A percentile compares a stretch with the other conserved stretches of the same genome.
phyloP scores from a whole-genome alignment of 331 rosid species.

The Erythrophleum ivorense region DNA sequence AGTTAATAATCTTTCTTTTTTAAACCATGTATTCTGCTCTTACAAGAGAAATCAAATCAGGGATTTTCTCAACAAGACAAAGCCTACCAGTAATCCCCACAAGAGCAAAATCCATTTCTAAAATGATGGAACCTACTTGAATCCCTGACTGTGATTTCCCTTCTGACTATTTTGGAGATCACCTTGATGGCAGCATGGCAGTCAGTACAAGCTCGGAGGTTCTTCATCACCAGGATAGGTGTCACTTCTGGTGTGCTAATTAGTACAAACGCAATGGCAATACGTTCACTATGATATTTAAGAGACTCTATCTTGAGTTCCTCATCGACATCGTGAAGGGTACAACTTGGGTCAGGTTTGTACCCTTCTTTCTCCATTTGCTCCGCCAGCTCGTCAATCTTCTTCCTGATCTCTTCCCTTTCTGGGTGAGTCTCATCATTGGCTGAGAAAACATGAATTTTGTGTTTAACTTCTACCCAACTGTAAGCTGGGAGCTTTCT shows the following conservation, averaged over 20 bases:
- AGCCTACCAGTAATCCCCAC: slow-evolving; percentile 22
- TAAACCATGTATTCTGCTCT: neutral
- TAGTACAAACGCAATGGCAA: slow-evolving; percentile 28
- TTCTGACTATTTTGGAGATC: neutral
- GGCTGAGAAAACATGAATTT: slow-evolving; percentile 14
- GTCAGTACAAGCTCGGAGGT: slow-evolving; percentile 25
- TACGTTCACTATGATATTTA: slow-evolving; percentile 27
- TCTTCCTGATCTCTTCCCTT: neutral
- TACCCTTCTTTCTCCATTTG: slow-evolving; percentile 22
- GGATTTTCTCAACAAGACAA: neutral
- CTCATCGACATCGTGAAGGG: slow-evolving; percentile 22
- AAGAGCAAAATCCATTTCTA: slow-evolving; percentile 20
- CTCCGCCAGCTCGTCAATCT: slow-evolving; percentile 16
- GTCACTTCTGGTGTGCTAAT: slow-evolving; percentile 17
- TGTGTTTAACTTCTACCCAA: slow-evolving; percentile 24
- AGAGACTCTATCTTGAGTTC: slow-evolving; percentile 13
- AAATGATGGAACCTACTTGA: slow-evolving; percentile 25
- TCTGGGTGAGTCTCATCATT: neutral
- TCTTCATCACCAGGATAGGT: slow-evolving; percentile 26
- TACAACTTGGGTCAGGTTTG: slow-evolving; percentile 26
- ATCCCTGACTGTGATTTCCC: slow-evolving; percentile 29
- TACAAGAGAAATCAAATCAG: neutral
- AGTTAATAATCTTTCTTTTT: neutral
- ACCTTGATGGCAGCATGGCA: slow-evolving; percentile 29
- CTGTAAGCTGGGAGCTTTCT: slow-evolving; percentile 30